Conservation (phyloP, 2,329 filamentous ascomycete genomes). For the Ceratocystis lukuohia region DNA sequence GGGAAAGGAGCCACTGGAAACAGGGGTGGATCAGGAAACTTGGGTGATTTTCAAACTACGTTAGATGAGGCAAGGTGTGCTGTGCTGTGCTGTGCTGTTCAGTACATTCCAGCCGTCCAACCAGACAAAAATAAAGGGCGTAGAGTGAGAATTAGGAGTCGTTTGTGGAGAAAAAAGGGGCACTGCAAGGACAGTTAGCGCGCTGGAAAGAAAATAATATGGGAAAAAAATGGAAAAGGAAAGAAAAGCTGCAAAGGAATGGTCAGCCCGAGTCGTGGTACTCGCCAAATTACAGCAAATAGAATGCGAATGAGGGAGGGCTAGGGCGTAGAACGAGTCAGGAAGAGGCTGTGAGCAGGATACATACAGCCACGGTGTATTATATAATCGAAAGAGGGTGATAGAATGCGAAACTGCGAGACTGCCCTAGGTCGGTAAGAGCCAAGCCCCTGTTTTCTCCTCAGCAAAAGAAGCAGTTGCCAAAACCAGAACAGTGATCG, state of each 20-base stretch:
- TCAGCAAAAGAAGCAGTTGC: background rate
- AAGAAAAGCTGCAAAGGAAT: too few species aligned
- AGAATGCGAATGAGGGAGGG: too few species aligned
- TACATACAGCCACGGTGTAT: background rate
- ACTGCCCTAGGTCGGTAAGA: background rate
- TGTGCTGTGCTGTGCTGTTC: too few species aligned
- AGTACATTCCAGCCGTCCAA: background rate
- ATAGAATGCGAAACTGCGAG: too few species aligned
- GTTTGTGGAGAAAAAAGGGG: too few species aligned
- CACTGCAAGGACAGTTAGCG: background rate
- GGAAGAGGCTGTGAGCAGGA: background rate
- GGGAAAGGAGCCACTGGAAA: background rate
- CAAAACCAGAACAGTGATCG: background rate
- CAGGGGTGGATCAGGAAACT: background rate
- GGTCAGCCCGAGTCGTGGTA: too few species aligned
- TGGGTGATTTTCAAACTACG: background rate
- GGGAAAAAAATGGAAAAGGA: background rate
- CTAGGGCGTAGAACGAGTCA: too few species aligned
- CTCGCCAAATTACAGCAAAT: too few species aligned
- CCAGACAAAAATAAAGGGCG: too few species aligned
- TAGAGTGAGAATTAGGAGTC: too few species aligned
- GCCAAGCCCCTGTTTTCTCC: background rate
- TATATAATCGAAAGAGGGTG: background rate
- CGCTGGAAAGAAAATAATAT: background rate
- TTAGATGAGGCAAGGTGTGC: background rate